phyloP scores from a whole-genome alignment of 169 alveolate genomes.

The Sarcocystis neurona region DNA sequence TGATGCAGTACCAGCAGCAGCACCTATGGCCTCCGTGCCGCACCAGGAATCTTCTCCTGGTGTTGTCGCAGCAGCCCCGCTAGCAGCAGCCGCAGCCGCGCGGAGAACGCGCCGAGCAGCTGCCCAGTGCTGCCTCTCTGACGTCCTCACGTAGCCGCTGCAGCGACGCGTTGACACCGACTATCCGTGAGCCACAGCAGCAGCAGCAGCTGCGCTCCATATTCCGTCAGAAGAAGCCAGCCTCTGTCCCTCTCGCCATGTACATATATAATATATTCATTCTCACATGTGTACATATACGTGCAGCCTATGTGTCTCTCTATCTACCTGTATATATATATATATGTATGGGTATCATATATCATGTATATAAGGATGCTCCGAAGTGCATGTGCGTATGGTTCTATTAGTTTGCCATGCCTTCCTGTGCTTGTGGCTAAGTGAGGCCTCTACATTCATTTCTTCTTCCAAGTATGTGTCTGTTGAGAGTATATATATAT shows the following conservation, averaged over 20 bases:
- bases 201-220: neutral
- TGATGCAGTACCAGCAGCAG: too few relatives aligned
- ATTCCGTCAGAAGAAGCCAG: neutral
- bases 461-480: too few relatives aligned
- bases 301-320: neutral
- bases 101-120: too few relatives aligned
- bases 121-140: too few relatives aligned
- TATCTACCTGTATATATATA: neutral
- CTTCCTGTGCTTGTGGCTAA: neutral
- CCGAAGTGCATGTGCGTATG: neutral
- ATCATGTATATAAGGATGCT: neutral
- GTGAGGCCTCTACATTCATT: neutral
- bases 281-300: neutral
- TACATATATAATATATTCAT: neutral
- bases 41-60: too few relatives aligned
- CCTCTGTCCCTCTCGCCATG: neutral
- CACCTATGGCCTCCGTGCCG: too few relatives aligned
- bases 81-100: neutral
- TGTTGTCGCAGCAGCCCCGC: too few relatives aligned
- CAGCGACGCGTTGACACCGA: too few relatives aligned
- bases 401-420: neutral
- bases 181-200: too few relatives aligned
- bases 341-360: neutral
- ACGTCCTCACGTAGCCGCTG: too few relatives aligned
- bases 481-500: too few relatives aligned